Conservation (phyloP, 495 filamentous ascomycete genomes). For the Podospora didyma region DNA sequence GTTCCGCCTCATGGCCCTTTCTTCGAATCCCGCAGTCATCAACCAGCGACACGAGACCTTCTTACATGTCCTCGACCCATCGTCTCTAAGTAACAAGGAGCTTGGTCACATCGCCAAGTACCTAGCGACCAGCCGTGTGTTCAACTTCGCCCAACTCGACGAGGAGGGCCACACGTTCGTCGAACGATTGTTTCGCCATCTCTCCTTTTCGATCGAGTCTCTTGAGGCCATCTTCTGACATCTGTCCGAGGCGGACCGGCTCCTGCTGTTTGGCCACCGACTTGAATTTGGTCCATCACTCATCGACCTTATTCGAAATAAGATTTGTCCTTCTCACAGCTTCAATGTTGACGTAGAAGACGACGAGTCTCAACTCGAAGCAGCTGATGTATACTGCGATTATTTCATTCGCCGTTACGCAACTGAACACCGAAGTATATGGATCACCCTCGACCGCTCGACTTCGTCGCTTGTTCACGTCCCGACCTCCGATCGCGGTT, state of each 20-base stretch:
- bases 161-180: background rate
- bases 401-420: constrained; percentile 10
- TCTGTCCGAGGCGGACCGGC: too few species aligned
- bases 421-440: background rate
- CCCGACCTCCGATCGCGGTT: too few species aligned
- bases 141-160: constrained; percentile 8
- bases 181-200: background rate
- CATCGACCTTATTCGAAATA: too few species aligned
- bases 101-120: constrained; percentile 2
- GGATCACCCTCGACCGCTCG: too few species aligned
- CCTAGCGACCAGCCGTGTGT: background rate
- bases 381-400: background rate
- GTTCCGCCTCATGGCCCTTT: constrained; percentile 2
- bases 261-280: too few species aligned
- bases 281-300: too few species aligned
- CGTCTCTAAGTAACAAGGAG: background rate
- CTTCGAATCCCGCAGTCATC: background rate
- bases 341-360: background rate
- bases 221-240: too few species aligned
- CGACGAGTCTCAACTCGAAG: background rate
- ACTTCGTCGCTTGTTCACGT: too few species aligned
- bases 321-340: too few species aligned
- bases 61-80: constrained; percentile 13
- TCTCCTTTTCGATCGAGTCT: too few species aligned
- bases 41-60: constrained; percentile 15